Conservation (phyloP, 2,329 filamentous ascomycete species). For the Pseudogymnoascus sp. region DNA sequence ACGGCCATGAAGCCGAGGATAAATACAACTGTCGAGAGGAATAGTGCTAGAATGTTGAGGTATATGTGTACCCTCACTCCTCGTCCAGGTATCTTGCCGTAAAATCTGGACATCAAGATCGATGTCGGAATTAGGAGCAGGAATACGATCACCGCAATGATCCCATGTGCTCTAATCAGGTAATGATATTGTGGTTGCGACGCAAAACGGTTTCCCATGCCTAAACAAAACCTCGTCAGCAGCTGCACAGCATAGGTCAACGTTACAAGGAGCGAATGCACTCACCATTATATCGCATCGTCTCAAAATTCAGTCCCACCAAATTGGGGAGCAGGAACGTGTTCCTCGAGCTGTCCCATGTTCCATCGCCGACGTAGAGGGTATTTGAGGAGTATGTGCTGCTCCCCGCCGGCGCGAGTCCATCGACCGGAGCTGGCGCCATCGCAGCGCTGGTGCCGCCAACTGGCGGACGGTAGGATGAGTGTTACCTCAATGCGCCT, state of each 20-base stretch:
- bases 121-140: constrained; percentile 64
- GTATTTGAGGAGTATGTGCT: constrained; percentile 66
- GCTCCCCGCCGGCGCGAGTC: constrained; percentile 51
- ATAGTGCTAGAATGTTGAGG: constrained; percentile 60
- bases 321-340: constrained; percentile 72
- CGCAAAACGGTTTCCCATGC: constrained; percentile 75
- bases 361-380: constrained; percentile 73
- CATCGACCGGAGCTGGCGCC: constrained; percentile 19
- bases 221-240: constrained; percentile 32
- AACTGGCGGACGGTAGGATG: constrained; percentile 3
- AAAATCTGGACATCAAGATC: constrained; percentile 68
- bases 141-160: constrained; percentile 66
- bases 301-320: constrained; percentile 67
- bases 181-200: constrained; percentile 61
- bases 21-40: constrained; percentile 63
- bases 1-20: constrained; percentile 72
- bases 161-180: constrained; percentile 62
- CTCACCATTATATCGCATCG: constrained; percentile 77
- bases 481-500: not conserved
- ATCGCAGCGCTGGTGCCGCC: constrained; percentile 5
- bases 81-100: constrained; percentile 50
- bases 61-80: constrained; percentile 66
- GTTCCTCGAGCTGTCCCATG: constrained; percentile 72
- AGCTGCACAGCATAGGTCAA: not conserved
- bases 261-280: not conserved